Percentiles rank a stretch among this genome's conserved stretches.
Conservation (phyloP, 2,329 filamentous ascomycete genomes). For the Alternaria sp. region DNA sequence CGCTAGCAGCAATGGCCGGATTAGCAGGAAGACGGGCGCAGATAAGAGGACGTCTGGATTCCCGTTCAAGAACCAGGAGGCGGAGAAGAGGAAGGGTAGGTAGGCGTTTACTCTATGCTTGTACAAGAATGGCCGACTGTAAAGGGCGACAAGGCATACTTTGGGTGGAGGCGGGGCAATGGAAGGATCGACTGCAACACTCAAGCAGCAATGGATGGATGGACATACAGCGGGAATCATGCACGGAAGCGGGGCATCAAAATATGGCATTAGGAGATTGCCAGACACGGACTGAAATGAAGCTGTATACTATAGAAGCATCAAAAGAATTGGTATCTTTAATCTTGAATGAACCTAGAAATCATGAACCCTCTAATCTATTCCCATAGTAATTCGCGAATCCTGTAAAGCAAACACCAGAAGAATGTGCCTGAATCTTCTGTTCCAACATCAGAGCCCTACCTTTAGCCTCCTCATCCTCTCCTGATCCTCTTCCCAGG, state of each 20-base stretch:
- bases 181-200: neutral
- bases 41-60: constrained; percentile 73
- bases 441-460: neutral
- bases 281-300: constrained; percentile 4
- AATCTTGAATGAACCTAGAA: constrained; percentile 14
- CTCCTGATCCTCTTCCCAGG: neutral
- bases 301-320: constrained; percentile 16
- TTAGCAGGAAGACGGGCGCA: constrained; percentile 69
- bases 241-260: neutral
- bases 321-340: constrained; percentile 31
- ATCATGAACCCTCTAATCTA: neutral
- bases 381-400: constrained; percentile 11
- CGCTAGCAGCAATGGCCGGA: constrained; percentile 63
- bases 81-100: constrained; percentile 59
- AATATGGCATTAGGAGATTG: neutral
- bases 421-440: neutral
- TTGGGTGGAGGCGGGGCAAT: neutral
- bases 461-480: neutral
- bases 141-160: neutral
- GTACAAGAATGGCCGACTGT: neutral
- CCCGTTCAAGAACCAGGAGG: constrained; percentile 69
- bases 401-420: neutral
- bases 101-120: constrained; percentile 19
- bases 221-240: neutral
- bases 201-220: neutral